A percentile compares a stretch with the other conserved stretches of the same genome.
Evolutionary conservation across 2,329 filamentous ascomycete genomes (phyloP).

Genomic region (Ramichloridium luteum): DNA sequence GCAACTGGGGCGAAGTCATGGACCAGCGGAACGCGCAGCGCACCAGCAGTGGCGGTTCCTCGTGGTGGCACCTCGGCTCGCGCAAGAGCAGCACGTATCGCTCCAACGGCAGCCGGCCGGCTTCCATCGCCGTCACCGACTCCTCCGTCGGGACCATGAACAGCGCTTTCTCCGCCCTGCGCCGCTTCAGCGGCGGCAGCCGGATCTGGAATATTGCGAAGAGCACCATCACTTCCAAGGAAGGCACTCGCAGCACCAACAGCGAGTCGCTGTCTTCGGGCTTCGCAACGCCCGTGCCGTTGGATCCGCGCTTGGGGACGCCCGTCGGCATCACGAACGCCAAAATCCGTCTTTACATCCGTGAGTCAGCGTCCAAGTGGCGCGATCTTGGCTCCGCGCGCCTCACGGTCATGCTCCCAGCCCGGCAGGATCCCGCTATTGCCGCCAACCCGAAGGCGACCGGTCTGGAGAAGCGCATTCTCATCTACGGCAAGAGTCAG

Average conservation of each 20-base stretch:
- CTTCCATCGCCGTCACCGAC: conserved; percentile 52
- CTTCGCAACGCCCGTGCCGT: conserved; percentile 25
- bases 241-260: conserved; percentile 36
- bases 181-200: conserved; percentile 56
- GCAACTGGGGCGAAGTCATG: conserved; percentile 39
- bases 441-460: conserved; percentile 31
- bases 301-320: conserved; percentile 24
- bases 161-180: conserved; percentile 66
- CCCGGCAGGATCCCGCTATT: conserved; percentile 24
- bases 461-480: conserved; percentile 67
- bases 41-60: conserved; percentile 31
- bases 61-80: conserved; percentile 43
- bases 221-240: conserved; percentile 55
- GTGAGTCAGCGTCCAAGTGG: conserved; percentile 69
- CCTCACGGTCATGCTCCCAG: conserved; percentile 71
- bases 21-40: conserved; percentile 38
- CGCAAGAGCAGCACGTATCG: conserved; percentile 43
- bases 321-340: conserved; percentile 63
- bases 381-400: conserved; percentile 77
- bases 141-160: conserved; percentile 66
- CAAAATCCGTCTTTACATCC: conserved; percentile 74
- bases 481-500: conserved; percentile 61
- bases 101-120: conserved; percentile 41
- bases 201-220: conserved; percentile 72
- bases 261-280: conserved; percentile 50